Conservation (phyloP, 2,329 filamentous ascomycete genomes). For the Lachnellula occidentalis region DNA sequence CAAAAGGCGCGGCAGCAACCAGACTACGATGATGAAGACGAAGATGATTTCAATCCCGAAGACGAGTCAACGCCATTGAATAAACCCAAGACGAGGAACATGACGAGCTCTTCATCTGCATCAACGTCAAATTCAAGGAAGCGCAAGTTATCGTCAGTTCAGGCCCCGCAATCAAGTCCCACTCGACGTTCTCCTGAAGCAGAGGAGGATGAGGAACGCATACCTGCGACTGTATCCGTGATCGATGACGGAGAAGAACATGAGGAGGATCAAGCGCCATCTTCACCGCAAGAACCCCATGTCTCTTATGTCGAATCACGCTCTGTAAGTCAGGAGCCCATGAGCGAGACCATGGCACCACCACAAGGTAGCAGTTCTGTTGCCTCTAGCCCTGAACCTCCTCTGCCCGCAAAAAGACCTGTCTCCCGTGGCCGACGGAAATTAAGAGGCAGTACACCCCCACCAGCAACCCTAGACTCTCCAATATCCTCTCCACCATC, state of each 20-base stretch:
- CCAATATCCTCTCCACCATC: conserved; percentile 56
- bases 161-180: conserved; percentile 26
- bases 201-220: conserved; percentile 17
- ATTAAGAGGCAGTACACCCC: conserved; percentile 25
- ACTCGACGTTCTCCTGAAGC: conserved; percentile 8
- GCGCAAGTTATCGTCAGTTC: conserved; percentile 40
- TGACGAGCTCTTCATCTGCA: conserved; percentile 28
- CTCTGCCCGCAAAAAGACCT: conserved; percentile 11
- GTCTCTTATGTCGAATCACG: conserved; percentile 21
- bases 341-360: conserved; percentile 32
- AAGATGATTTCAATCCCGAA: conserved; percentile 54
- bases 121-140: conserved; percentile 43
- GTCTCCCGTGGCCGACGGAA: conserved; percentile 20
- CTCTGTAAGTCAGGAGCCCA: conserved; percentile 23
- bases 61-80: conserved; percentile 64
- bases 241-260: conserved; percentile 17
- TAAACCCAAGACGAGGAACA: conserved; percentile 37
- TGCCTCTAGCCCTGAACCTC: conserved; percentile 18
- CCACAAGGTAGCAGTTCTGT: conserved; percentile 29
- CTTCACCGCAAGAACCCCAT: conserved; percentile 8
- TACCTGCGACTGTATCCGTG: conserved; percentile 22
- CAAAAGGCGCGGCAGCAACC: conserved; percentile 30
- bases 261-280: conserved; percentile 10
- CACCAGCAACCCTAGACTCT: conserved; percentile 23
- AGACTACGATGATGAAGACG: conserved; percentile 39